phyloP scores from a whole-genome alignment of 108 stramenopile genomes.

The Fistulifera pelliculosa region DNA sequence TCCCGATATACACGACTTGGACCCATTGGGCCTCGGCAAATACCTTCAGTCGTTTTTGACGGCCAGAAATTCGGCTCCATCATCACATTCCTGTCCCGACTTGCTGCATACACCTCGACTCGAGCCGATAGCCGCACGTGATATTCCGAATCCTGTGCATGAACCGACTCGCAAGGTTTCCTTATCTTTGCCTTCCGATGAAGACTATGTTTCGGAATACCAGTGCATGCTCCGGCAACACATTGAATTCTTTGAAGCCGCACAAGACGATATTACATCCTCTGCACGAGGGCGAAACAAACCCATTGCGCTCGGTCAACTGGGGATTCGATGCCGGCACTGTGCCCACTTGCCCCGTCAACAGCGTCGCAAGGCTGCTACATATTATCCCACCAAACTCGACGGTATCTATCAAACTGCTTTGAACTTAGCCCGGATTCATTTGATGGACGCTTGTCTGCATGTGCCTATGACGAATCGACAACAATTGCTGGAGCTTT shows the following conservation, averaged over 20 bases:
- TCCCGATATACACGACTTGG: too few species aligned
- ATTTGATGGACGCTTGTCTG: slow-evolving; percentile 26
- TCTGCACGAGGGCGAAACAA: slow-evolving; percentile 40
- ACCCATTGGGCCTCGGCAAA: too few species aligned
- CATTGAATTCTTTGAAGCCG: slow-evolving; percentile 41
- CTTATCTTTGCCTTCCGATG: slow-evolving; percentile 27
- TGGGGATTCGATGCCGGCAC: slow-evolving; percentile 71
- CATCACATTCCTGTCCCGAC: too few species aligned
- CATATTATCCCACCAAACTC: slow-evolving; percentile 67
- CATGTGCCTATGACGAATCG: not conserved
- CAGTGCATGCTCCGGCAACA: slow-evolving; percentile 41
- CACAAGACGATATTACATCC: slow-evolving; percentile 18
- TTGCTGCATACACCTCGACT: too few species aligned
- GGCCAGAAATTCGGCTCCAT: too few species aligned
- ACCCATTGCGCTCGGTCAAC: slow-evolving; percentile 40
- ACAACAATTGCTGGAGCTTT: not conserved
- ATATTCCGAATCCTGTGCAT: too few species aligned
- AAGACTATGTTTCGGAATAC: slow-evolving; percentile 23
- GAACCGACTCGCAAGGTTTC: too few species aligned
- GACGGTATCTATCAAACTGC: slow-evolving; percentile 71
- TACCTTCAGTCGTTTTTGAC: too few species aligned
- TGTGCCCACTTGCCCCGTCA: slow-evolving; percentile 51
- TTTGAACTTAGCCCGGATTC: slow-evolving; percentile 55
- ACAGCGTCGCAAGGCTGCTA: slow-evolving; percentile 52
- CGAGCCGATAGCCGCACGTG: too few species aligned